These are phyloP conservation scores for Fusarium cicatricum DNA, from an alignment of 2,329 filamentous ascomycete genomes.

Conservation along the genomic window DNA sequence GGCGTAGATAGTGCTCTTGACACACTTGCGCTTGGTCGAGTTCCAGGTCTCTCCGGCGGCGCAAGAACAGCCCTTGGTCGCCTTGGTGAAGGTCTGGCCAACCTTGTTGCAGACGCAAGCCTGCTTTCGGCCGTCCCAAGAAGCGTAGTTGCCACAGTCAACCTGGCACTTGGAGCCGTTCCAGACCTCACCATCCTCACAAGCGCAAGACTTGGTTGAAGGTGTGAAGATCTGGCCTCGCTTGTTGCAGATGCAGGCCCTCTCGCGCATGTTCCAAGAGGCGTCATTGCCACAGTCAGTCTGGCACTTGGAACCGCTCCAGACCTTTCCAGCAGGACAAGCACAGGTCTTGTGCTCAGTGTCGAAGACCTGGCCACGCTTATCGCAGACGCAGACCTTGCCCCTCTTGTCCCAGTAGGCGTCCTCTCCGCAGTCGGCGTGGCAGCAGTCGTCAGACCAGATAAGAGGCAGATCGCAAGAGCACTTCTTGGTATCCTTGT, in stretches of 20 bases:
- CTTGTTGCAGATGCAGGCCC: constrained; percentile 4
- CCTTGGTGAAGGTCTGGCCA: background rate
- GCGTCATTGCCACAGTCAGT: constrained; percentile 9
- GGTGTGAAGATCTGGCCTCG: background rate
- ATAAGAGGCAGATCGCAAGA: background rate
- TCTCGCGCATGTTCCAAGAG: background rate
- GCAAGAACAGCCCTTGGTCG: background rate
- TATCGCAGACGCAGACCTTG: constrained; percentile 6
- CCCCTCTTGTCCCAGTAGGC: background rate
- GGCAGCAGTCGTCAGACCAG: constrained; percentile 8
- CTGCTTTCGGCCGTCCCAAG: background rate
- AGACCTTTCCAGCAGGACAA: constrained; percentile 3
- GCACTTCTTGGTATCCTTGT: background rate
- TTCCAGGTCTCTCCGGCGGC: background rate
- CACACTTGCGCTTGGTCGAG: background rate
- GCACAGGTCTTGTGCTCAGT: background rate
- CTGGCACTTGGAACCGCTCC: constrained; percentile 4
- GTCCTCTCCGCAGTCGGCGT: constrained; percentile 12
- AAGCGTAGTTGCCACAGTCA: constrained; percentile 4
- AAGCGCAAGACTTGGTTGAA: background rate
- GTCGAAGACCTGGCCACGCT: background rate
- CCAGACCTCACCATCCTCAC: background rate
- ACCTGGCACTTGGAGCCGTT: background rate
- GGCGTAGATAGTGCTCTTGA: background rate
- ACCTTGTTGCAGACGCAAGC: constrained; percentile 1